Evolutionary conservation across 768 basidiomycete species (phyloP).

Genomic region (Paxillus ammoniavirescens): DNA sequence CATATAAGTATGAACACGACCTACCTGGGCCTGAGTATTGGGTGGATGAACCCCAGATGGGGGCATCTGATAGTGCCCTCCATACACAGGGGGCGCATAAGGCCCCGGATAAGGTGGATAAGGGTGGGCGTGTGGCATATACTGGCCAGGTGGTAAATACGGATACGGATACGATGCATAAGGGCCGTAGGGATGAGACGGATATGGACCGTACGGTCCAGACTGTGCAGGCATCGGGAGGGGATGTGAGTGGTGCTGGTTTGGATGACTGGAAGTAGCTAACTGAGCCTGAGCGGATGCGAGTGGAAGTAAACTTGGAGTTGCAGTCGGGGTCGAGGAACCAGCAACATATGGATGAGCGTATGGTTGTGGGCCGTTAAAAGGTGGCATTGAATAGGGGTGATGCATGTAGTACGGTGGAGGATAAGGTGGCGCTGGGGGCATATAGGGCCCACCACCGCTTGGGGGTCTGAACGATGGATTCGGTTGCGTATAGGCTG

Average conservation of each 20-base stretch:
- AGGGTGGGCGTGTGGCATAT: slow-evolving; percentile 9
- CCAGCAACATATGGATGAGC: neutral
- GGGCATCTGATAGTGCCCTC: neutral
- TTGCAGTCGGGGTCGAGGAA: neutral
- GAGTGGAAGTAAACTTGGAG: slow-evolving; percentile 5
- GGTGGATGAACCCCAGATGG: neutral
- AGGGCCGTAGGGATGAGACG: slow-evolving; percentile 14
- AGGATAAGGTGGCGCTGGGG: slow-evolving; percentile 20
- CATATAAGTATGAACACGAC: neutral
- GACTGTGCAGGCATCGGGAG: neutral
- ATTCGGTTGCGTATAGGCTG: neutral
- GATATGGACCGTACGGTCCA: slow-evolving; percentile 15
- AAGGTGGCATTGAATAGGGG: slow-evolving; percentile 32
- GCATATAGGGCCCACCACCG: neutral
- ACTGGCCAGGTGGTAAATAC: slow-evolving; percentile 13
- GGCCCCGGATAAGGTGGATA: slow-evolving; percentile 1
- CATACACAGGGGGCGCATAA: neutral
- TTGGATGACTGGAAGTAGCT: slow-evolving; percentile 15
- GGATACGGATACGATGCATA: slow-evolving; percentile 17
- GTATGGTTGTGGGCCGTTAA: neutral
- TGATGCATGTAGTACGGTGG: slow-evolving; percentile 40
- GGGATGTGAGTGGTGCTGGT: slow-evolving; percentile 10
- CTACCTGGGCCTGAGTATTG: neutral
- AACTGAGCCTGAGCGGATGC: slow-evolving; percentile 14
- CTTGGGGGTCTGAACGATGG: neutral